Percentiles rank a stretch among this genome's conserved stretches.
Evolutionary conservation across 306 rosid species (phyloP).

Genomic region (Quercus bicolor): DNA sequence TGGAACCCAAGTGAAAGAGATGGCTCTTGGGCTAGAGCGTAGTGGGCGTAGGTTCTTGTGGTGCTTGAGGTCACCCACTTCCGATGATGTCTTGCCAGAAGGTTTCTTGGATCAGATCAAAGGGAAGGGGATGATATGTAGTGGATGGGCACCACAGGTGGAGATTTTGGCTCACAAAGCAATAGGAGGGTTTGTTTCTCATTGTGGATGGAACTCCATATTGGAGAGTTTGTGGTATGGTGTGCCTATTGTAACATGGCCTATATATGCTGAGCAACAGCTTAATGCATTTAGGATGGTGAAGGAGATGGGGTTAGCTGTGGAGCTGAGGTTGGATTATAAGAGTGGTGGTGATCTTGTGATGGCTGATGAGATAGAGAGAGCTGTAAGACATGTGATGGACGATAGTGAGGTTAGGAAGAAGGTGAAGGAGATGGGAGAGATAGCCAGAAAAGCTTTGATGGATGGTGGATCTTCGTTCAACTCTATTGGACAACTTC

Average conservation of each 20-base stretch:
- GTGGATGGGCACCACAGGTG: constrained; percentile 63
- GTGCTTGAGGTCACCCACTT: constrained; percentile 31
- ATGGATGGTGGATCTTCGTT: constrained; percentile 41
- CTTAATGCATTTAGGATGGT: constrained; percentile 61
- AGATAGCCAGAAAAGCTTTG: constrained; percentile 35
- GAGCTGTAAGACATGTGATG: constrained; percentile 36
- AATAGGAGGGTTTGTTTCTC: constrained; percentile 51
- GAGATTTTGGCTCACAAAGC: constrained; percentile 49
- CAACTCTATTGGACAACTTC: constrained; percentile 15
- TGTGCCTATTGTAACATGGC: constrained; percentile 71
- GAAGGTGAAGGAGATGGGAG: constrained; percentile 41
- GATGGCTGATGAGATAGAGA: constrained; percentile 47
- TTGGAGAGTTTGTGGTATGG: constrained; percentile 70
- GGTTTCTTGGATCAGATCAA: constrained; percentile 52
- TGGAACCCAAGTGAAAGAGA: constrained; percentile 51
- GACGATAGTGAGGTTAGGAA: constrained; percentile 22
- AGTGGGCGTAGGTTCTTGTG: constrained; percentile 59
- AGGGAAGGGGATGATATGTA: constrained; percentile 50
- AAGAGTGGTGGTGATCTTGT: constrained; percentile 32
- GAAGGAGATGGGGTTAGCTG: constrained; percentile 38
- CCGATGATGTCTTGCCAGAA: constrained; percentile 38
- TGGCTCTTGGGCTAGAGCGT: constrained; percentile 42
- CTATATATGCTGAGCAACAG: constrained; percentile 61
- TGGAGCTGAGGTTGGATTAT: constrained; percentile 47
- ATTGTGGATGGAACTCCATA: constrained; percentile 71